Base-by-base conservation (phyloP, 352 stramenopile genomes). In the Phytophthora aleatoria region DNA sequence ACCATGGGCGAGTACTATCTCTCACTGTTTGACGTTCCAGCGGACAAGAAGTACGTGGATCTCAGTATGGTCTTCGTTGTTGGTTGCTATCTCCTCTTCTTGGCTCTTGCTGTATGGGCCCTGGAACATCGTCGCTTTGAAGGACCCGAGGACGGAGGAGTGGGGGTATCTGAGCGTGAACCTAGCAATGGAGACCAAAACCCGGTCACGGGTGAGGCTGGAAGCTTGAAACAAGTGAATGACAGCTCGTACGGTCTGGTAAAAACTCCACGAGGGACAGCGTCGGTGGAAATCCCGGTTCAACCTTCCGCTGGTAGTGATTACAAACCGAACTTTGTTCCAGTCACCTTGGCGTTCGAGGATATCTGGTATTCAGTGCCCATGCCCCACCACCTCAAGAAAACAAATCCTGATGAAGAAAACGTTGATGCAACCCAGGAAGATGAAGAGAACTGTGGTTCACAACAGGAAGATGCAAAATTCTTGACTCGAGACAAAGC, bases 1-100 rank as follows among this genome's bases (percentile, higher is more conserved):
- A 81, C 49, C 3, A 79, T 83, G 71, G 71, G 74, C n/a, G 71
- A 70, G 35, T 79, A 79, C 16, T 74, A 74, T 35, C 57, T 79
- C 30, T 69, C 67, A 12, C 36, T 79, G 13, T 80, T 83, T 49
- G 69, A 75, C 42, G 64, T 80, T 9, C 65, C 69, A 5, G 54
- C 64, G 5, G 66, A 56, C 56, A 76, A 74, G 35, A 28, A 60
- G 4, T 81, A 74, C 50, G 70, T 83, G 11, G 59, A 50, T 50
- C 71, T 69, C 35, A 71, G 71, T 9, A 75, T 80, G 53, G 38
- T 80, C 20, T 80, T 78, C 51, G 47, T 80, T 16, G 58, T 64
- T 3, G 33, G 64, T 8, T 72, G 55, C 13, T 83, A 80, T 51
- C 26, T 80, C 3, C 53, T 83, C 20, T 79, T 84, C 61, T 48